Evolutionary conservation across 805 yeast genomes (phyloP).

Genomic region (Hanseniaspora taiwanica): DNA sequence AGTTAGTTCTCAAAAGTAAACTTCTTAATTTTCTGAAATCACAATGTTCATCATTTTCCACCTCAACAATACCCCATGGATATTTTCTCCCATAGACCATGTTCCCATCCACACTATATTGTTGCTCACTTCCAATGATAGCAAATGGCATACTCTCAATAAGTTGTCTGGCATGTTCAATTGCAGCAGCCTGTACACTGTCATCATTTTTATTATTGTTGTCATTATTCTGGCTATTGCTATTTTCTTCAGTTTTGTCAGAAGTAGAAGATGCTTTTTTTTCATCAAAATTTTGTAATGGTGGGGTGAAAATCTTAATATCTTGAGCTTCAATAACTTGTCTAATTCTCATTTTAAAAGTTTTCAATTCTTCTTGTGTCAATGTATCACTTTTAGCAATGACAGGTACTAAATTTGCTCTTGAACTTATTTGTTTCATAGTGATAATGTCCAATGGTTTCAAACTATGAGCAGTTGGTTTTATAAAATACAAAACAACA

Average conservation of each 20-base stretch:
- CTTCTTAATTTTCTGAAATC: constrained; percentile 75
- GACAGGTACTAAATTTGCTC: constrained; percentile 81
- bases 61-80: constrained; percentile 86
- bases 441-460: constrained; percentile 80
- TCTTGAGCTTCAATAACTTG: constrained; percentile 75
- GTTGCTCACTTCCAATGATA: constrained; percentile 63
- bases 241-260: constrained; percentile 4
- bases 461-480: constrained; percentile 83
- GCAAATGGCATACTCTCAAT: constrained; percentile 84
- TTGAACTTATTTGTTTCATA: constrained; percentile 67
- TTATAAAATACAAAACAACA: constrained; percentile 77
- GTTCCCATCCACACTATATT: constrained; percentile 48
- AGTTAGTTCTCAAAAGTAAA: constrained; percentile 64
- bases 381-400: constrained; percentile 83
- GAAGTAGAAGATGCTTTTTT: constrained; percentile 7
- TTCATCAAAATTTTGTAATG: constrained; percentile 35
- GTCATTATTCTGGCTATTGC: too few species aligned
- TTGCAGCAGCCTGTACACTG: constrained; percentile 45
- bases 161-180: constrained; percentile 68
- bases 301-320: constrained; percentile 73
- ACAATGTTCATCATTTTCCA: constrained; percentile 74
- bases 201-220: constrained; percentile 23
- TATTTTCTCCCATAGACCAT: constrained; percentile 69
- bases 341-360: constrained; percentile 64
- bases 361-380: constrained; percentile 53